Base-by-base conservation (phyloP, 306 rosid genomes). In the Boehmeria nivea region DNA sequence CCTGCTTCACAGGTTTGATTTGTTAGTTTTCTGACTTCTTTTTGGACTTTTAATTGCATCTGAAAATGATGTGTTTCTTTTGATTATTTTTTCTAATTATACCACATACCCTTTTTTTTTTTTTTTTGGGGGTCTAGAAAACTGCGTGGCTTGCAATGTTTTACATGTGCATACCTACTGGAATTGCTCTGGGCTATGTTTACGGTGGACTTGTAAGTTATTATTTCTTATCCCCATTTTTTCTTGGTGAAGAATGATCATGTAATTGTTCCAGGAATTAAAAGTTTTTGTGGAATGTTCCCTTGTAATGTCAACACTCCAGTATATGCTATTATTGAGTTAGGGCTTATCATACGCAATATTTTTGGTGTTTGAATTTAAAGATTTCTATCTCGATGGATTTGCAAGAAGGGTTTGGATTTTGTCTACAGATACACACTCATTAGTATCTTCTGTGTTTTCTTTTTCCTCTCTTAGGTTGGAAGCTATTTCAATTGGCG, bases 131-230 rank as follows among this genome's bases (percentile, higher is more conserved):
- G 69, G 51, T 40, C 56, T 84, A 87, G 98, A 87, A 91, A 91
- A 78, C 96, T 45, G 85, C 83, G 54, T 91, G 98, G 98, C 98
- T 87, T 71, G 94, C 89, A 54, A 50, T 73, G 44, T 91, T 87
- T 76, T 90, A 91, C 85, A 91, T 84, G 98, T 87, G 98, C 58
- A 87, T 91, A 74, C 95, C 98, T 52, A 72, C 94, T 74, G 98
- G 98, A 57, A 71, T 84, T 21, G 96, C 98, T 26, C 31, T 91
- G 77, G 96, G 98, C 73, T 91, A 91, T 75, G 80, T 87, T 60
- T 91, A 82, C 52, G 98, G 98, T 49, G 98, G 98, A 74, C 11
- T 84, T 22, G 95, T 87, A 87, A 81, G 90, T 76, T 77, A 38
- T 25, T 56, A 12, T 36, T 48, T 65, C 20, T 12, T 64, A 31